Evolutionary conservation across 805 yeast genomes (phyloP).

Genomic region (Barnettozyma vustinii): DNA sequence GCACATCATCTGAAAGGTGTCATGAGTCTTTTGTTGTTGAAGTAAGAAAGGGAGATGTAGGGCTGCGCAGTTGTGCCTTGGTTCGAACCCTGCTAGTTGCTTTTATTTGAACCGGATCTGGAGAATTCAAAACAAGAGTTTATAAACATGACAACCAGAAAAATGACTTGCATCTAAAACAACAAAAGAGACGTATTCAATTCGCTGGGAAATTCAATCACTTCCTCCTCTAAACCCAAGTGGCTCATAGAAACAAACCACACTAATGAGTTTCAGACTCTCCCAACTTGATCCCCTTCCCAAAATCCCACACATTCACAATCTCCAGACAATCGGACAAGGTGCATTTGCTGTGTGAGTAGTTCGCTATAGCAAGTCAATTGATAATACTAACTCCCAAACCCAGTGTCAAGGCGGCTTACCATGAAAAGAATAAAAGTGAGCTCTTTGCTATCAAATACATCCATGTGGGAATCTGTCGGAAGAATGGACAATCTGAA

Average conservation of each 20-base stretch:
- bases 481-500: constrained; percentile 31
- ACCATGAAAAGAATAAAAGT: constrained; percentile 26
- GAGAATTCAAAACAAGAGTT: not conserved
- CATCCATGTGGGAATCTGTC: constrained; percentile 39
- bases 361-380: not conserved
- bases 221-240: too few relatives aligned
- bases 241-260: not conserved
- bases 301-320: constrained; percentile 36
- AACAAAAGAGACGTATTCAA: too few relatives aligned
- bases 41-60: too few relatives aligned
- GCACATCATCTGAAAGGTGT: not conserved
- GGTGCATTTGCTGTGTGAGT: constrained; percentile 60
- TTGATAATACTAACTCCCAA: not conserved
- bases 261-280: constrained; percentile 25
- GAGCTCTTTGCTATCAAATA: constrained; percentile 53
- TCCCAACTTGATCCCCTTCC: constrained; percentile 48
- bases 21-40: not conserved
- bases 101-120: not conserved
- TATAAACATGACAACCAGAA: not conserved
- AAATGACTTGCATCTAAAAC: too few relatives aligned
- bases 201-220: too few relatives aligned
- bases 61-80: not conserved
- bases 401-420: constrained; percentile 45
- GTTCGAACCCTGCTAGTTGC: not conserved
- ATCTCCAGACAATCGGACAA: constrained; percentile 55